These are phyloP conservation scores for Aspergillus bertholletiae DNA, from an alignment of 495 filamentous ascomycete species.

Conservation along the genomic window DNA sequence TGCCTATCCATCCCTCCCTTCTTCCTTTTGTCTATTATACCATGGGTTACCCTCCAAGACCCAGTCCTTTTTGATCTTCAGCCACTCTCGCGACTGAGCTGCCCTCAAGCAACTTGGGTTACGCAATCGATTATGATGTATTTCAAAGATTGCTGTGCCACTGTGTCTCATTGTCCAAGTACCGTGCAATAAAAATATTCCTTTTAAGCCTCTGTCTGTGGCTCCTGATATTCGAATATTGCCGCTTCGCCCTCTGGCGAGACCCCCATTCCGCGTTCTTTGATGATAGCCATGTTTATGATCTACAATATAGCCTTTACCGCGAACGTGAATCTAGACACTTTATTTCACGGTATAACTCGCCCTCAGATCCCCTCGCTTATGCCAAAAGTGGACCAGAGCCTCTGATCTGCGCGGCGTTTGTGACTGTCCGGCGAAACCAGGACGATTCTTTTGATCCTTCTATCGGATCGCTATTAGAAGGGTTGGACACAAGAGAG, in stretches of 20 bases:
- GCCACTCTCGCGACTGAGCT: no score
- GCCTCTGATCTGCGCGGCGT: slow-evolving; percentile 26
- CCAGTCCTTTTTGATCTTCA: no score
- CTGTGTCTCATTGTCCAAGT: no score
- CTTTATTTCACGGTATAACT: slow-evolving; percentile 27
- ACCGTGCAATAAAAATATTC: slow-evolving; percentile 6
- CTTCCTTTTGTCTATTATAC: no score
- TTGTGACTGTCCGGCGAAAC: slow-evolving; percentile 27
- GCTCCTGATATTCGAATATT: slow-evolving; percentile 22
- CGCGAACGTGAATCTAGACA: slow-evolving; percentile 33
- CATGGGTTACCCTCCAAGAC: no score
- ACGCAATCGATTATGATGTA: no score
- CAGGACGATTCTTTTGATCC: slow-evolving; percentile 40
- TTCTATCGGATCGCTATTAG: slow-evolving; percentile 48
- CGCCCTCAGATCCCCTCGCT: slow-evolving; percentile 3
- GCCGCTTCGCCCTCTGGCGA: slow-evolving; percentile 26
- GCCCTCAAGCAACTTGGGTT: no score
- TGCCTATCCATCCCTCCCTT: no score
- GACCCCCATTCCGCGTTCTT: slow-evolving; percentile 46
- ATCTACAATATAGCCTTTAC: slow-evolving; percentile 32
- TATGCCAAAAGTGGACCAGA: neutral
- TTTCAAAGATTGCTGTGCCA: no score
- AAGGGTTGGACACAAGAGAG: slow-evolving; percentile 42
- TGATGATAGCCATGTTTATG: slow-evolving; percentile 33
- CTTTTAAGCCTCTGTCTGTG: slow-evolving; percentile 23